Evolutionary conservation across 169 alveolate species (phyloP).

Genomic region (Perkinsus marinus): DNA sequence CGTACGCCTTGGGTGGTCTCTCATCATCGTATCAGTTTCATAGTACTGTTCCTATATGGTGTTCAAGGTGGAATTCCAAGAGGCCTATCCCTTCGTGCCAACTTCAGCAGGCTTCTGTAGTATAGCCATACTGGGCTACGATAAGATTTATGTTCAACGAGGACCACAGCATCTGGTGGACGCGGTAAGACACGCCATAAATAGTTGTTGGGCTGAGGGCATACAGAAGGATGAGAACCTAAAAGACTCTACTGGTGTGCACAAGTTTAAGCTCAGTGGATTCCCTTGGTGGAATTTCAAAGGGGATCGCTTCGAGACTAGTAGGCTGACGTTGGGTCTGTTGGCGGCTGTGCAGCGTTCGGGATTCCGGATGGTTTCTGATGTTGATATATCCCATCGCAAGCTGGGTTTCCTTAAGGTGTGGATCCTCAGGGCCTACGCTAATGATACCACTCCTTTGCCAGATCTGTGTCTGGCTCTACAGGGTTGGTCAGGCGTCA

Average conservation of each 20-base stretch:
- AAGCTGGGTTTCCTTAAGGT: background rate
- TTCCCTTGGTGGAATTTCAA: background rate
- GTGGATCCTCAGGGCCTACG: background rate
- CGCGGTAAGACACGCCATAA: background rate
- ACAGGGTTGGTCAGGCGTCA: background rate
- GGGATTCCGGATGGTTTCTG: background rate
- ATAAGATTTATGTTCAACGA: background rate
- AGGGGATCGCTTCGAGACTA: background rate
- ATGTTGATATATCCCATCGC: background rate
- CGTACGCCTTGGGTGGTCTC: too few species aligned
- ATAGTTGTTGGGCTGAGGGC: background rate
- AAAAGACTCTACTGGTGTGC: background rate
- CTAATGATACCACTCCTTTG: background rate
- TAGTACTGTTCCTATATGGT: background rate
- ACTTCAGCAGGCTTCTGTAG: background rate
- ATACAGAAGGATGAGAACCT: background rate
- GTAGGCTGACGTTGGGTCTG: background rate
- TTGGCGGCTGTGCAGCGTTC: background rate
- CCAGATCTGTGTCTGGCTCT: background rate
- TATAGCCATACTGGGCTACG: background rate
- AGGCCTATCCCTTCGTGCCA: background rate
- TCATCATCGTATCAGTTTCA: too few species aligned
- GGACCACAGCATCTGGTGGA: background rate
- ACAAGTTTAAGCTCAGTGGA: background rate
- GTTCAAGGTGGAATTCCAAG: background rate